Percentiles rank a stretch among this genome's conserved stretches.
These are phyloP conservation scores for Blastomyces parvus DNA, from an alignment of 2,329 filamentous ascomycete genomes.

Conservation along the genomic window DNA sequence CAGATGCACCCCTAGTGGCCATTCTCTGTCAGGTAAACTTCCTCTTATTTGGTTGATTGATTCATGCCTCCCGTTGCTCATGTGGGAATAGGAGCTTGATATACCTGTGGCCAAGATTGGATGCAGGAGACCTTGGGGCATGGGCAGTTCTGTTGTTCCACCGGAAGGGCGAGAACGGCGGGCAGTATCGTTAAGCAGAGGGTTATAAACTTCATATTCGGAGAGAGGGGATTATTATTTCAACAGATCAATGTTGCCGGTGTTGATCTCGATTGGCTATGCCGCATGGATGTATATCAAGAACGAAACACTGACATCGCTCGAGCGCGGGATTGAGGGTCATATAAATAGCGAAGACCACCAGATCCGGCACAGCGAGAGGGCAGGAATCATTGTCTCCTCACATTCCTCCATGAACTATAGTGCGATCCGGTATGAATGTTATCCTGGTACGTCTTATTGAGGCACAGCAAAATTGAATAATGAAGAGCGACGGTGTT, in stretches of 20 bases:
- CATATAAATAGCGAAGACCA: background rate
- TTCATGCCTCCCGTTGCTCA: background rate
- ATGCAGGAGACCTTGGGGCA: background rate
- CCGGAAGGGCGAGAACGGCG: background rate
- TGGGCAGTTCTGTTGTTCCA: background rate
- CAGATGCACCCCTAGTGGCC: background rate
- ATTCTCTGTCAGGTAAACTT: background rate
- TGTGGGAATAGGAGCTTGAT: background rate
- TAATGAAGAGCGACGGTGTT: background rate
- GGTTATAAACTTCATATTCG: background rate
- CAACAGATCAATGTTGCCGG: background rate
- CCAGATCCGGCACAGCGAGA: background rate
- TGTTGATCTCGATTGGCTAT: background rate
- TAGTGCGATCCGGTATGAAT: background rate
- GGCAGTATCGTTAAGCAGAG: background rate
- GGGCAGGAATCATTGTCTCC: background rate
- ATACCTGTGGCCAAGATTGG: background rate
- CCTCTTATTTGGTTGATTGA: background rate
- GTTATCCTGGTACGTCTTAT: background rate
- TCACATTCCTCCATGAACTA: background rate
- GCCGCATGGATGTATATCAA: background rate
- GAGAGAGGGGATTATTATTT: background rate
- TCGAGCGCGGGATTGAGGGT: background rate
- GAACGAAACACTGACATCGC: background rate
- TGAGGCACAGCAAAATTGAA: background rate